Evolutionary conservation across 345 rosid species (phyloP).

Genomic region (Eucalyptus sp.): DNA sequence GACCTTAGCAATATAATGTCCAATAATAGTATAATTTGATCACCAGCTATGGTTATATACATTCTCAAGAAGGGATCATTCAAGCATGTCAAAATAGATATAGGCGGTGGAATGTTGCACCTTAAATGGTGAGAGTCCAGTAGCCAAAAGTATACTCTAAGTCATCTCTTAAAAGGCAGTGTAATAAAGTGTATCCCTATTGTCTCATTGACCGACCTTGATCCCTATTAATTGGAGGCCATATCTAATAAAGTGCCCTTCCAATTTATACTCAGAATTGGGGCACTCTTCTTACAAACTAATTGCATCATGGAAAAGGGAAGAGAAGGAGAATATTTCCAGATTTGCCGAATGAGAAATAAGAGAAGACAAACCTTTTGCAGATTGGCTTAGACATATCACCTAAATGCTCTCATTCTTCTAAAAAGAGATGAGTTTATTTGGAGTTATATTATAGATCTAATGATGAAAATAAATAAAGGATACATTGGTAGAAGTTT

Average conservation of each 20-base stretch:
- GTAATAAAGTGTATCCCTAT: no score
- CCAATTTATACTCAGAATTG: not conserved
- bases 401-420: not conserved
- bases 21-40: not conserved
- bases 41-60: no score
- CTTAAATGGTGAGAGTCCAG: no score
- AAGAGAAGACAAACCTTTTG: not conserved
- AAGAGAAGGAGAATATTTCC: not conserved
- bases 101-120: rapidly evolving
- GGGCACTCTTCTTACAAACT: not conserved
- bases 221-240: no score
- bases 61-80: no score
- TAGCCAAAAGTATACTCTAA: no score
- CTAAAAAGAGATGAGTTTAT: not conserved
- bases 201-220: no score
- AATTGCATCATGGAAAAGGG: not conserved
- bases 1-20: not conserved
- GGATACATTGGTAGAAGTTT: not conserved
- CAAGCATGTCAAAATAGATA: rapidly evolving
- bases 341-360: not conserved
- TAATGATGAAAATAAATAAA: not conserved
- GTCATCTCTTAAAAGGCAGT: no score
- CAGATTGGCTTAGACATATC: not conserved
- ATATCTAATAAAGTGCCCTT: no score
- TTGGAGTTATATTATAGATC: not conserved